Base-by-base conservation (phyloP, 257 asterid species). In the Nicotiana obtusifolia region DNA sequence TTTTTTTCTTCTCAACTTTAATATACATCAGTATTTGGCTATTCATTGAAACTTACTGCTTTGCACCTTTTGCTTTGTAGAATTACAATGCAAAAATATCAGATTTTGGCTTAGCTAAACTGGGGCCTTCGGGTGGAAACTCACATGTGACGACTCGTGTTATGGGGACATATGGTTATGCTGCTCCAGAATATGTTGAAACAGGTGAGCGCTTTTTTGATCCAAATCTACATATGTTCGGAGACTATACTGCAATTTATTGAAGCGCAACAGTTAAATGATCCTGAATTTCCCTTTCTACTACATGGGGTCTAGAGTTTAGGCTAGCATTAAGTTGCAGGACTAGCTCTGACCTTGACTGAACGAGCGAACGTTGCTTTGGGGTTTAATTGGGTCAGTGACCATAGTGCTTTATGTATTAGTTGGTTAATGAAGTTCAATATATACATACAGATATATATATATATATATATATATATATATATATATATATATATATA, bases 141-240 rank as follows among this genome's bases (percentile, higher is more conserved):
- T 87, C 90, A 64, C 92, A 89, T 31, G 92, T 89, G 62, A 89
- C 92, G 6, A 89, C 92, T 56, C 84, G 90, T 22, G 83, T 89
- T 53, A 86, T 87, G 92, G 92, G 92, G 14, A 89, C 90, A 16
- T 15, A 79, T 57, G 92, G 92, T 75, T 87, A 89, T 81, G 90
- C 90, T 77, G 92, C 92, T 56, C 92, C 92, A 53, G 92, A 89
- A 84, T 89, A 89, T 75, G 61, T 89, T 65, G 90, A 90, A 65
- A 89, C 90, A 57, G 92, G 90, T 87, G 71, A 77, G 81, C 6
- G 16, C 47, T 10, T 49, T 15, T 30, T 52, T 75, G 16, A 49
- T 10, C 26, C 17, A 15, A 73, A 73, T 73, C 79, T 47, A 22
- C 33, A n/a, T n/a, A 5, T 16, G 53, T 66, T 65, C 9, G 1